Evolutionary conservation across 2,329 filamentous ascomycete species (phyloP), one percentile per base, ranked within the genome.

Genomic region (Colletotrichum brevisporum): DNA sequence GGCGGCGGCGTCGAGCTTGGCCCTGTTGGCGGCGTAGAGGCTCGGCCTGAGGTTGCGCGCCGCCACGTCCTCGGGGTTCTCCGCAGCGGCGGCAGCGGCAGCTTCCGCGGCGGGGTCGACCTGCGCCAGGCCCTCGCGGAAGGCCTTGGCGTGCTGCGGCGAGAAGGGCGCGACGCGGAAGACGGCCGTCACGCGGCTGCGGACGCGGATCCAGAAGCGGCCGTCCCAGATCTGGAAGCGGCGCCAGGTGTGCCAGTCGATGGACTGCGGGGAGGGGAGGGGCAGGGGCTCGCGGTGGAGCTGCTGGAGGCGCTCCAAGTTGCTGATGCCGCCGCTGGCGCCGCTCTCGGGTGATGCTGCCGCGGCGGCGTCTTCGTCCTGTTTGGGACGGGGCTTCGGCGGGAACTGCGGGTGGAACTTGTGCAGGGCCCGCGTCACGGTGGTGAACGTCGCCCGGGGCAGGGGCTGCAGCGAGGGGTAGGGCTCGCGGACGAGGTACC

Each of bases 151-250:
- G 68, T 85, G 77, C 41, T 81, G 80, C 1, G 74, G 71, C 2
- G 79, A 75, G 72, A 87, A 85, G 0, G 88, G 88, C 41, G 80
- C 81, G 2, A 89, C 71, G 18, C 79, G 75, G 16, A 87, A 78
- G 15, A 76, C 75, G 57, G 79, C 80, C 3, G 82, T 82, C 6
- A 83, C 77, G 5, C 83, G 82, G 54, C 82, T 78, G 21, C 78
- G 77, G 10, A 89, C 63, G 16, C 84, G 81, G 16, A 91, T 77
- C 90, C 90, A 92, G 77, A 85, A 91, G 2, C 90, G 86, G 0
- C 88, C 86, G 76, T 92, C 90, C 80, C 85, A 92, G 62, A 86
- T 76, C 54, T 73, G 68, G 78, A 82, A 83, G 1, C 59, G 70
- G 43, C 64, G 68, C 79, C 78, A 81, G 3, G n/a, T 5, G 2